Percentiles rank a stretch among this genome's conserved stretches.
phyloP scores from a whole-genome alignment of 1,139 yeast species.

The Spathaspora sp. region DNA sequence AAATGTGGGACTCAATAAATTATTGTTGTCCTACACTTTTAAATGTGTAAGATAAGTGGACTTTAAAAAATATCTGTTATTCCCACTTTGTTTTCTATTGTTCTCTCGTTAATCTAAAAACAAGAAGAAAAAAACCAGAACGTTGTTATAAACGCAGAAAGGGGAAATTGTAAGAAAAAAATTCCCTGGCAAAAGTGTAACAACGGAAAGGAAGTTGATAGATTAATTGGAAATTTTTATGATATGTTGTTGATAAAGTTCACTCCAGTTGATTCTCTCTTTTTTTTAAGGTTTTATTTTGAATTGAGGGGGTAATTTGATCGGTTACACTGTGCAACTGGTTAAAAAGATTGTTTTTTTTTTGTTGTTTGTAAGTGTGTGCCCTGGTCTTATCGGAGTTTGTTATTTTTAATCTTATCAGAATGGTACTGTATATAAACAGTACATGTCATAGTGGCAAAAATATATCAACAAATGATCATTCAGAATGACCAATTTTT shows the following conservation, averaged over 20 bases:
- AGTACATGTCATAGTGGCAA: not conserved
- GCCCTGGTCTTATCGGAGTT: conserved; percentile 2
- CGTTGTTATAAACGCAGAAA: too few relatives aligned
- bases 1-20: too few relatives aligned
- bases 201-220: too few relatives aligned
- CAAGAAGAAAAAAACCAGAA: too few relatives aligned
- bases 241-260: not conserved
- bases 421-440: not conserved
- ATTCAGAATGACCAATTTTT: not conserved
- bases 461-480: conserved; percentile 1
- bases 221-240: too few relatives aligned
- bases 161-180: too few relatives aligned
- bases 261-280: not conserved
- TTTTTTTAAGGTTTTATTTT: not conserved
- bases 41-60: too few relatives aligned
- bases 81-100: too few relatives aligned
- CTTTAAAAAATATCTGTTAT: too few relatives aligned
- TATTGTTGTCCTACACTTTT: too few relatives aligned
- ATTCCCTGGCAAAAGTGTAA: too few relatives aligned
- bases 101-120: too few relatives aligned
- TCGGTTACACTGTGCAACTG: not conserved
- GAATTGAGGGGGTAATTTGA: not conserved
- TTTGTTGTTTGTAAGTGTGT: not conserved
- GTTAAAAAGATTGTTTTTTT: not conserved
- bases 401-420: conserved; percentile 1